Conservation (phyloP, 352 stramenopile species). For the Hyphochytrium catenoides region DNA sequence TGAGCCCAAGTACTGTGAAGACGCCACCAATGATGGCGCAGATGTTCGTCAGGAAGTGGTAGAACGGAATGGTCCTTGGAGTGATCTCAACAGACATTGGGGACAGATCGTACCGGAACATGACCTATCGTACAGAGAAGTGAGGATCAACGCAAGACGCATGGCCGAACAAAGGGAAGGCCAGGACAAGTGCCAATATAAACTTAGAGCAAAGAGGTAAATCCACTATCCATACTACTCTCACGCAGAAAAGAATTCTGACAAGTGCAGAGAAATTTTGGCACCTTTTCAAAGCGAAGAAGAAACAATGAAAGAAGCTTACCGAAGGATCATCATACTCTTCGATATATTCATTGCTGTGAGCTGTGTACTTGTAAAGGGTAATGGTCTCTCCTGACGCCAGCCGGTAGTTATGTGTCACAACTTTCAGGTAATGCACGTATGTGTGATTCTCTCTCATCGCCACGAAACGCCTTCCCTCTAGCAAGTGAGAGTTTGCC, state of each 20-base stretch:
- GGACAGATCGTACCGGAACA: conserved; percentile 69
- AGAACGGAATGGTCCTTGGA: conserved; percentile 70
- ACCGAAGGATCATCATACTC: conserved; percentile 48
- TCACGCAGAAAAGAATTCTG: no score
- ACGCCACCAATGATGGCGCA: conserved; percentile 85
- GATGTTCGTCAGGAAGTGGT: conserved; percentile 82
- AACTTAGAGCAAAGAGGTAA: conserved; percentile 36
- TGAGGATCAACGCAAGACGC: conserved; percentile 2
- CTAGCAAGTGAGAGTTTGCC: conserved; percentile 77
- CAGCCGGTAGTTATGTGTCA: conserved; percentile 72
- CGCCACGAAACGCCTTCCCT: conserved; percentile 67
- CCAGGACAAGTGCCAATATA: conserved; percentile 51
- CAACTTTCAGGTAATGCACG: conserved; percentile 97
- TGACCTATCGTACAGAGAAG: conserved; percentile 19
- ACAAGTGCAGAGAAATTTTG: conserved; percentile 8
- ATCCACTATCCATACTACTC: background rate
- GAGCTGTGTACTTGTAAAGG: conserved; percentile 68
- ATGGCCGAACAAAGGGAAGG: conserved; percentile 46
- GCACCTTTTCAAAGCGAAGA: conserved; percentile 6
- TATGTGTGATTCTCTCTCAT: conserved; percentile 84
- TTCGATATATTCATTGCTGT: conserved; percentile 64
- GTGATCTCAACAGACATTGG: conserved; percentile 83
- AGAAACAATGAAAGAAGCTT: conserved; percentile 1
- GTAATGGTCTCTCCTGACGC: conserved; percentile 21
- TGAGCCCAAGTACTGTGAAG: conserved; percentile 81